Evolutionary conservation across 768 basidiomycete species (phyloP), one percentile per base, ranked within the genome.

Genomic region (Cystobasidium ongulense): DNA sequence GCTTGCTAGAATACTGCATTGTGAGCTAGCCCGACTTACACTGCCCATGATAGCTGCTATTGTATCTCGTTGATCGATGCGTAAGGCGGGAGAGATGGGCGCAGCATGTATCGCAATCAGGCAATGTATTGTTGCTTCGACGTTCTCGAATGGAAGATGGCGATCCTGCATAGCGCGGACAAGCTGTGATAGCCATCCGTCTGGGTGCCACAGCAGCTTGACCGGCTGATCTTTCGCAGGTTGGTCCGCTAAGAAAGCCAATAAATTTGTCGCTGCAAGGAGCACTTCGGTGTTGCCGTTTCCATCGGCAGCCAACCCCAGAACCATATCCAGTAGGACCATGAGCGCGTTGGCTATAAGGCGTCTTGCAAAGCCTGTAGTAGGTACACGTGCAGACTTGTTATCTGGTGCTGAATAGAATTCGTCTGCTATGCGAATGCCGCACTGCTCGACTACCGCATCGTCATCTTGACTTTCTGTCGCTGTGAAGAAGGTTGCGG

Each of bases 41-140:
- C 80, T 82, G 67, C 80, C 85, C 39, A 88, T 83, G 84, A 92
- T 85, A 68, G 85, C 86, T 63, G 82, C 81, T 79, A 90, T 86
- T 1, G 84, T 84, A 2, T 80, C 77, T 50, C 87, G 84, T 21
- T 86, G 82, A 74, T 90, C 84, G 17, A 91, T 82, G 1, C 81
- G 79, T 1, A 89, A 79, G 41, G 79, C 82, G 0, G 89, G 88
- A 53, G 84, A 79, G 35, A 93, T 77, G 61, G 80, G 82, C 21
- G 81, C 79, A 5, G 84, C 83, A 36, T 83, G 85, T 18, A 91
- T 80, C 15, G 84, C 83, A 25, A 90, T 81, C 17, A 86, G 79
- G 23, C 88, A 79, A 23, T 85, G 84, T 18, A 90, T 82, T 21
- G 86, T 80, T n/a, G 85, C 84, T 74, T 92, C 89, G 3, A 90